Evolutionary conservation across 1,284 basidiomycete genomes (phyloP).

Genomic region (Leccinum proximum): DNA sequence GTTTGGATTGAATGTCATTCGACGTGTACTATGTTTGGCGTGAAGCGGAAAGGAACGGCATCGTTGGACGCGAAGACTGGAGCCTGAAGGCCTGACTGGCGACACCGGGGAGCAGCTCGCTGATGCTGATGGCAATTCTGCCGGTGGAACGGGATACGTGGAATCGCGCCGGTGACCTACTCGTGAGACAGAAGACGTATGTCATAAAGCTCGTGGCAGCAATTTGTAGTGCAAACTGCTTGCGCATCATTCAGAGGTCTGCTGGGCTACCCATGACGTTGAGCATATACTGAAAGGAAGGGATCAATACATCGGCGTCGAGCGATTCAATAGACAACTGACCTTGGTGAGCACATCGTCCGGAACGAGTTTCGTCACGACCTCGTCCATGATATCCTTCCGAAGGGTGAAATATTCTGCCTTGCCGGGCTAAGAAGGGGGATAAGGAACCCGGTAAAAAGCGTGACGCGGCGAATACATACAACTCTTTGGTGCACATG

Average conservation of each 20-base stretch:
- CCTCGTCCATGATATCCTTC: slow-evolving; percentile 91
- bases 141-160: slow-evolving; percentile 90
- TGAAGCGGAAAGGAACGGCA: slow-evolving; percentile 94
- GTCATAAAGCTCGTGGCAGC: slow-evolving; percentile 94
- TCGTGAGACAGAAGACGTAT: slow-evolving; percentile 84
- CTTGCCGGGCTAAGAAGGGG: slow-evolving; percentile 48
- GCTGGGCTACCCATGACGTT: slow-evolving; percentile 82
- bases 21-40: slow-evolving; percentile 72
- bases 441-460: slow-evolving; percentile 7
- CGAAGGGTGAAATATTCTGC: slow-evolving; percentile 74
- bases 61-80: slow-evolving; percentile 82
- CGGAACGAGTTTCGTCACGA: slow-evolving; percentile 87
- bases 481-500: slow-evolving; percentile 50
- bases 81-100: slow-evolving; percentile 33
- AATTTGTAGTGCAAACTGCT: slow-evolving; percentile 92
- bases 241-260: slow-evolving; percentile 96
- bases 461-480: slow-evolving; percentile 18
- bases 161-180: slow-evolving; percentile 85
- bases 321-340: slow-evolving; percentile 28
- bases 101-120: slow-evolving; percentile 81
- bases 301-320: slow-evolving; percentile 6
- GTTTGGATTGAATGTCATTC: no score
- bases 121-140: slow-evolving; percentile 72
- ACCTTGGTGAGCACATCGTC: slow-evolving; percentile 88
- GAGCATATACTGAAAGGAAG: slow-evolving; percentile 76